A percentile compares a stretch with the other conserved stretches of the same genome.
Evolutionary conservation across 345 rosid species (phyloP).

Genomic region (Eucalyptus camaldulensis): DNA sequence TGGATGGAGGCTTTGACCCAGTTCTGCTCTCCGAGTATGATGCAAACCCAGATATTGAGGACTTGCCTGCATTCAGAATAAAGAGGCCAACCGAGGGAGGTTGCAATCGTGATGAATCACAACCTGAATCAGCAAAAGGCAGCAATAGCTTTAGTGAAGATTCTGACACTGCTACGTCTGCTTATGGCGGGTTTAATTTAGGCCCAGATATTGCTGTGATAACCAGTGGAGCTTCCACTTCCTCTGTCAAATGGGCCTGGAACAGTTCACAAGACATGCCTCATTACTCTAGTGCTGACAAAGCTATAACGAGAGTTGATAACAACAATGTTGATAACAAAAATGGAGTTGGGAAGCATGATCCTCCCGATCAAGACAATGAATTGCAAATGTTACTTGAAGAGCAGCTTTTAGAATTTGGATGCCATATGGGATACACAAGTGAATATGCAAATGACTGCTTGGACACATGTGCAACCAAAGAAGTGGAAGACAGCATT

Average conservation of each 20-base stretch:
- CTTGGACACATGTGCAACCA: conserved; percentile 18
- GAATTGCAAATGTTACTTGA: neutral
- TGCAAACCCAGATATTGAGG: neutral
- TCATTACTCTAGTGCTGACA: neutral
- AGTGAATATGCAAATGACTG: conserved; percentile 11
- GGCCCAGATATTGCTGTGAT: neutral
- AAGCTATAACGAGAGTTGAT: neutral
- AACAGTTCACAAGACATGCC: neutral
- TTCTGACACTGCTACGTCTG: conserved; percentile 7
- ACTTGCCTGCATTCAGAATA: neutral
- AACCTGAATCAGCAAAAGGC: conserved; percentile 31
- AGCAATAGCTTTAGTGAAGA: conserved; percentile 29
- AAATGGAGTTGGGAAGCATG: neutral
- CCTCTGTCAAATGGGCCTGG: neutral
- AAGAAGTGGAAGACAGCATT: conserved; percentile 33
- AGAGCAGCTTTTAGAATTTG: conserved; percentile 12
- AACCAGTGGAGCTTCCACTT: conserved; percentile 7
- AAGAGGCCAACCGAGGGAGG: conserved; percentile 1
- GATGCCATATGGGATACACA: conserved; percentile 2
- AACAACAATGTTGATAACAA: neutral
- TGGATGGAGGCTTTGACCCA: conserved; percentile 7
- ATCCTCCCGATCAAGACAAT: neutral
- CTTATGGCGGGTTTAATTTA: conserved; percentile 1
- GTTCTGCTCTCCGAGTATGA: neutral
- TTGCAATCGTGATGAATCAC: conserved; percentile 3